Conservation (phyloP, 176 grass and related monocot species). For the Hsuehochloa calcarea region DNA sequence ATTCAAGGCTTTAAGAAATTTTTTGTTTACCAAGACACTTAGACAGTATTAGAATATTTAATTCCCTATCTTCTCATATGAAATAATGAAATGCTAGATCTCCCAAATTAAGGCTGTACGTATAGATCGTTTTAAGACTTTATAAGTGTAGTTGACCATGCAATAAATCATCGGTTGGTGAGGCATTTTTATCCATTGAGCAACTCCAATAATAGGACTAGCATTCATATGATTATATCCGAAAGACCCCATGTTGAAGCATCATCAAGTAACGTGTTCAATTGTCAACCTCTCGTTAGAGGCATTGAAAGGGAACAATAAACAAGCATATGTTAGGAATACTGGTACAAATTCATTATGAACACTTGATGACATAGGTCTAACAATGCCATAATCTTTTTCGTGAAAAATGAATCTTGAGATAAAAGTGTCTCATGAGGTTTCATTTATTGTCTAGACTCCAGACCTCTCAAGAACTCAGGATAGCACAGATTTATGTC, state of each 20-base stretch:
- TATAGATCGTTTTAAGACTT: slow-evolving; percentile 21
- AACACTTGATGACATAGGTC: not conserved
- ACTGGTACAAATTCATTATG: not conserved
- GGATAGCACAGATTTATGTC: not conserved
- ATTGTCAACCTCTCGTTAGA: slow-evolving; percentile 27
- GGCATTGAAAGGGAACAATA: slow-evolving; percentile 28
- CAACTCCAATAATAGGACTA: slow-evolving; percentile 9
- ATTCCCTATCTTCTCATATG: not conserved
- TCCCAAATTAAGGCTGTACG: slow-evolving; percentile 30
- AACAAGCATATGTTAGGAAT: not conserved
- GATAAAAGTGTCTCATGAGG: not conserved
- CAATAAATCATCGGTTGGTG: slow-evolving; percentile 42
- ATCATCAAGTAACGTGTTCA: slow-evolving; percentile 33
- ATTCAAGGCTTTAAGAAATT: slow-evolving; percentile 19
- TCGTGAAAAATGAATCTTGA: not conserved
- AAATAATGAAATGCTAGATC: slow-evolving; percentile 22
- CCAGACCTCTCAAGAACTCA: not conserved
- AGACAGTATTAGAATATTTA: slow-evolving; percentile 9
- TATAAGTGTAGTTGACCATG: slow-evolving; percentile 30
- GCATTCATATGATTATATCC: slow-evolving; percentile 3
- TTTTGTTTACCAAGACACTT: slow-evolving; percentile 3
- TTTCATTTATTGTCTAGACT: not conserved
- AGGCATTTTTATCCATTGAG: slow-evolving; percentile 27
- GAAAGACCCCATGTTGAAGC: slow-evolving; percentile 18
- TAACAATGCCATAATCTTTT: not conserved